Base-by-base conservation (phyloP, 148 eudicot species). In the Dysphania ambrosioides region DNA sequence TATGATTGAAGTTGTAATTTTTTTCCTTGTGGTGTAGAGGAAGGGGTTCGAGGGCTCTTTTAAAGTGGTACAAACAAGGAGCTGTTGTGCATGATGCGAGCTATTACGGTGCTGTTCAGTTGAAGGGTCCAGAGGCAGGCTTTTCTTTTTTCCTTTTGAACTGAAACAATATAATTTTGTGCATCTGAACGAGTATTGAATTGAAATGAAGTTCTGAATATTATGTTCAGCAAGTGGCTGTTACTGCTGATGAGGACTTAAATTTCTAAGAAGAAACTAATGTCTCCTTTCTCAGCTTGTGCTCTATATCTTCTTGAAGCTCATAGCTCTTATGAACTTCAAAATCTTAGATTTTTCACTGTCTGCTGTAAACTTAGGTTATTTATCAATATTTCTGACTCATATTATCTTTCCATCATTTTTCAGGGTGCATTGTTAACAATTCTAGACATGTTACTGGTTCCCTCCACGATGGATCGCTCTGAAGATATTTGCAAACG, bases 31-130 rank as follows among this genome's bases (percentile, higher is more conserved):
- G 64, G 66, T 80, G 70, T 68, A 94, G 97, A 27, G 97, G 96
- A 77, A 90, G 72, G 79, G 97, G 98, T 65, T 92, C 96, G 7
- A 92, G 98, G 75, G 93, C 97, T 86, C 80, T 95, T 56, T 75
- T 92, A 75, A 90, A 92, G 85, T 86, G 85, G 83, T 82, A 85
- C 84, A 86, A 65, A 55, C 72, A 87, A 72, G 94, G 94, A 76
- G 89, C 79, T 13, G 87, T 95, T 74, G 79, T 89, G 58, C 98
- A 92, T 83, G 98, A 92, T 83, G 92, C 96, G 19, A 92, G 96
- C 85, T 90, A 88, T 83, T 77, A 65, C 77, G 79, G 82, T 67
- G 87, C 86, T 53, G 84, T 89, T 74, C 97, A 85, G 70, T 80
- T 95, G 85, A 88, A 88, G 72, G 97, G 92, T 85, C 81, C 87